phyloP scores from a whole-genome alignment of 2,329 filamentous ascomycete species.

The Fusarium beomiforme region DNA sequence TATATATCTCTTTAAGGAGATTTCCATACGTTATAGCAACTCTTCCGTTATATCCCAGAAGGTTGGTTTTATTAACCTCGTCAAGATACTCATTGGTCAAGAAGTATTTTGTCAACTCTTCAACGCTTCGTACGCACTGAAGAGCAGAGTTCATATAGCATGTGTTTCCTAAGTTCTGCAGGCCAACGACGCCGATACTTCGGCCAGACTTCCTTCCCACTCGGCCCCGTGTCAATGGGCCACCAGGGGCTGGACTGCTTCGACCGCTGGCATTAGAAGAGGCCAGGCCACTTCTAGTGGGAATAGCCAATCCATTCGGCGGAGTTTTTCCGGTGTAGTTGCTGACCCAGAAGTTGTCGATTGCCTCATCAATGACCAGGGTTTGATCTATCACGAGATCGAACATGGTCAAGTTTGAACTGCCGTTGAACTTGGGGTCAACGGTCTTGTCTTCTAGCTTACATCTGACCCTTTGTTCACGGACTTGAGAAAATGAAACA shows the following conservation, averaged over 20 bases:
- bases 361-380: conserved; percentile 85
- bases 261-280: conserved; percentile 64
- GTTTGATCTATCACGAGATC: conserved; percentile 78
- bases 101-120: conserved; percentile 94
- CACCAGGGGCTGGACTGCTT: conserved; percentile 72
- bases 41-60: conserved; percentile 83
- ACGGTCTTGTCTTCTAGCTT: conserved; percentile 70
- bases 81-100: conserved; percentile 76
- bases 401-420: conserved; percentile 69
- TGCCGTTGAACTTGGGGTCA: conserved; percentile 82
- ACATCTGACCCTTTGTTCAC: conserved; percentile 39
- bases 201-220: conserved; percentile 75
- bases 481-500: conserved; percentile 61
- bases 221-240: conserved; percentile 76
- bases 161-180: conserved; percentile 93
- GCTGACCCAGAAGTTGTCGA: conserved; percentile 65
- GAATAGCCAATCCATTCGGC: conserved; percentile 50
- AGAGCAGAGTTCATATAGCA: conserved; percentile 99
- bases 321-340: conserved; percentile 53
- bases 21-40: conserved; percentile 87
- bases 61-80: conserved; percentile 88
- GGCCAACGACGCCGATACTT: conserved; percentile 79
- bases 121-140: conserved; percentile 92
- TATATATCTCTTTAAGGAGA: conserved; percentile 82
- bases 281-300: conserved; percentile 44